A percentile compares a stretch with the other conserved stretches of the same genome.
Evolutionary conservation across 1,139 yeast genomes (phyloP).

Genomic region (Lodderomyces orthopsilosis): DNA sequence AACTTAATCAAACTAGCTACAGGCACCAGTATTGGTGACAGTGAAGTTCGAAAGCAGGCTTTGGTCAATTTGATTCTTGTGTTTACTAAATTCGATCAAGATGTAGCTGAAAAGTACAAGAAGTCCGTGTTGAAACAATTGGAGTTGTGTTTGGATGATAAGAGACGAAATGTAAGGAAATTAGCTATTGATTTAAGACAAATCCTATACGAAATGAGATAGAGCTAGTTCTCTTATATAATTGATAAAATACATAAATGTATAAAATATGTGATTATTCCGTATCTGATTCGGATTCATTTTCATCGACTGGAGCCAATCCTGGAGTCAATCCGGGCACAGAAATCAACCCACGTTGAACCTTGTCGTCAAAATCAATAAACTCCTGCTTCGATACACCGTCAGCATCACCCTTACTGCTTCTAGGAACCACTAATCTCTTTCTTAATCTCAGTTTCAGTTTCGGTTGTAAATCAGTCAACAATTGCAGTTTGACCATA

Average conservation of each 20-base stretch:
- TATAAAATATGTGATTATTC: no score
- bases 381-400: neutral
- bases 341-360: slow-evolving; percentile 41
- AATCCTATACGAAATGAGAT: slow-evolving; percentile 53
- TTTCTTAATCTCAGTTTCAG: slow-evolving; percentile 24
- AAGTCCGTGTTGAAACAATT: slow-evolving; percentile 48
- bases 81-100: slow-evolving; percentile 9
- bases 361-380: slow-evolving; percentile 43
- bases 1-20: slow-evolving; percentile 41
- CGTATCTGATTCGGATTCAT: slow-evolving; percentile 42
- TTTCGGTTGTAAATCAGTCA: slow-evolving; percentile 30
- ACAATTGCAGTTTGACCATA: slow-evolving; percentile 36
- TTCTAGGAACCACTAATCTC: slow-evolving; percentile 14
- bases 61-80: slow-evolving; percentile 13
- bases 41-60: slow-evolving; percentile 44
- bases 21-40: slow-evolving; percentile 19
- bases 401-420: neutral
- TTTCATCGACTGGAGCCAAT: slow-evolving; percentile 79
- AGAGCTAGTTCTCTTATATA: no score
- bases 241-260: no score
- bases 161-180: slow-evolving; percentile 69
- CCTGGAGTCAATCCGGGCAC: slow-evolving; percentile 87
- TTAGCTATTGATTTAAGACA: slow-evolving; percentile 80
- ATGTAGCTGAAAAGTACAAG: slow-evolving; percentile 21
- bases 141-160: slow-evolving; percentile 64